Base-by-base conservation (phyloP, 75 land plant genomes). In the Larix kaempferi region DNA sequence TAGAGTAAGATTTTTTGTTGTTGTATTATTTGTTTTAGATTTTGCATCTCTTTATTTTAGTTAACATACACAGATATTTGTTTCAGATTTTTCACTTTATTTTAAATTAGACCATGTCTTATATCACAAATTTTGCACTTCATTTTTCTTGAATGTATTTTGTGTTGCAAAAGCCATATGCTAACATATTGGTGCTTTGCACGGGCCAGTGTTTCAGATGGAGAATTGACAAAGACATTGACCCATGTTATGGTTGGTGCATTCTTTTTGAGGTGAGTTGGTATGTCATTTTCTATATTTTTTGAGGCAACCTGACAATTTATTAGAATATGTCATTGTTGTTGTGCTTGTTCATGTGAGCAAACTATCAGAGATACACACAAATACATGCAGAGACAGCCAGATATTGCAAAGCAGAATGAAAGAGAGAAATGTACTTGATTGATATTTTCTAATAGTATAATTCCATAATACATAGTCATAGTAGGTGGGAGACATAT, bases 121-220 rank as follows among this genome's bases (percentile, higher is more conserved):
- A 44, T 44, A 44, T 10, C 72, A 69, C 52, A n/a, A 35, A 19
- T 37, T 67, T 66, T 29, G 17, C 58, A 16, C 29, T 37, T 27
- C 56, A 44, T 44, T 44, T 44, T 44, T 44, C 52, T 7, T 44
- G 52, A 44, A 44, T 44, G 52, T 17, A 21, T 35, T 76, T 5
- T 27, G 19, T 79, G 80, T 41, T 14, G 15, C 41, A n/a, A 19
- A 52, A 69, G 39, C 21, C 23, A 41, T n/a, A 69, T 39, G 64
- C 64, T 41, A n/a, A 39, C 37, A 49, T 21, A 64, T 37, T 44
- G 57, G 75, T 63, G 14, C 55, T 64, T 60, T 84, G 16, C 78
- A 55, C 91, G 95, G 99, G 89, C 95, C 72, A 95, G 94, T 82
- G 86, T 88, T 41, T 80, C 88, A 69, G 87, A 93, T 84, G 94